Percentiles rank a stretch among this genome's conserved stretches.
These are phyloP conservation scores for Barnettozyma salicaria DNA, from an alignment of 805 yeast species.

Conservation along the genomic window DNA sequence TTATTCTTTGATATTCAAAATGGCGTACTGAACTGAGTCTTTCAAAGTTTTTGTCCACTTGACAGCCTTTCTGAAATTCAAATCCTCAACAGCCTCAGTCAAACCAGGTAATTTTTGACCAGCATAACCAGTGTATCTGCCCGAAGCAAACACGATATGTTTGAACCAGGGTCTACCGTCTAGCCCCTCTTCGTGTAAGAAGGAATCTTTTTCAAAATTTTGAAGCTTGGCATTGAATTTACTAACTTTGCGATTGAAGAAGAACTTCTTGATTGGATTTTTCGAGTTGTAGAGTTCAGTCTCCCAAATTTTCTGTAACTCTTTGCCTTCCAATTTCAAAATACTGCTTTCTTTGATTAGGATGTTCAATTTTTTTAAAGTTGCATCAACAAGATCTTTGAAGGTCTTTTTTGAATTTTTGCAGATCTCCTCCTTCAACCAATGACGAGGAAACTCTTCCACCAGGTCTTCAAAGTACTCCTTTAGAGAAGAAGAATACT, in stretches of 20 bases:
- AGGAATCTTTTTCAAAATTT: slow-evolving; percentile 37
- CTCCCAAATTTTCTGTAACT: slow-evolving; percentile 27
- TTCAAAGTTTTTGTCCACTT: slow-evolving; percentile 26
- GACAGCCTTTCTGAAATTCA: slow-evolving; percentile 28
- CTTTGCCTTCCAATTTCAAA: slow-evolving; percentile 24
- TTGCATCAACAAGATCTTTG: slow-evolving; percentile 26
- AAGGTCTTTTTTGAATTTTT: slow-evolving; percentile 16
- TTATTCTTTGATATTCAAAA: too few species aligned
- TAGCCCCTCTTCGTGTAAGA: slow-evolving; percentile 41
- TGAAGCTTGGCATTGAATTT: slow-evolving; percentile 33
- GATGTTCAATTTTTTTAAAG: slow-evolving; percentile 24
- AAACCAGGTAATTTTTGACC: slow-evolving; percentile 50
- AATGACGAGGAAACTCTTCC: slow-evolving; percentile 32
- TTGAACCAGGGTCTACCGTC: slow-evolving; percentile 47
- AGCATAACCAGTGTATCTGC: slow-evolving; percentile 51
- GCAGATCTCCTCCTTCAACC: slow-evolving; percentile 15
- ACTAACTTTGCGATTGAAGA: slow-evolving; percentile 24
- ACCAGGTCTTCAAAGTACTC: slow-evolving; percentile 34
- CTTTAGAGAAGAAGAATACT: slow-evolving; percentile 36
- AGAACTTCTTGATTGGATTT: slow-evolving; percentile 29
- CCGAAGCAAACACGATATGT: slow-evolving; percentile 47
- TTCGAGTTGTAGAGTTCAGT: slow-evolving; percentile 23
- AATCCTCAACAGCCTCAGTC: slow-evolving; percentile 47
- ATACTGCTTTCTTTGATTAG: slow-evolving; percentile 21
- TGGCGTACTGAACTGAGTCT: slow-evolving; percentile 7